phyloP scores from a whole-genome alignment of 2,329 filamentous ascomycete genomes.

The Pochonia chlamydosporia region DNA sequence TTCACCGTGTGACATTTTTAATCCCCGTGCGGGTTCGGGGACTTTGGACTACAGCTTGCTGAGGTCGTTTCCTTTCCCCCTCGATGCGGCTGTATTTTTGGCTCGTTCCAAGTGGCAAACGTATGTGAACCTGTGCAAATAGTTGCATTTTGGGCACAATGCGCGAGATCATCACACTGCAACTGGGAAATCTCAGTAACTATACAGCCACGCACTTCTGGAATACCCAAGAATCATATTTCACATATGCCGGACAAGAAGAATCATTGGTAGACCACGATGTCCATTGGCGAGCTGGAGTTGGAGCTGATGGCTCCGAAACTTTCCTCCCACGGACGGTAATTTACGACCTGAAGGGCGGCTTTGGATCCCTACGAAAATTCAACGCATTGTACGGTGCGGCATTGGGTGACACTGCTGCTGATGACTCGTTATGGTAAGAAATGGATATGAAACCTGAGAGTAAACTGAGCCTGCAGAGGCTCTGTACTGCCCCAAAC shows the following conservation, averaged over 20 bases:
- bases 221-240: slow-evolving; percentile 98
- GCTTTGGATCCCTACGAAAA: slow-evolving; percentile 82
- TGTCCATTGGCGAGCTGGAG: slow-evolving; percentile 79
- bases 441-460: not conserved
- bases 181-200: slow-evolving; percentile 89
- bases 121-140: too few relatives aligned
- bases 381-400: slow-evolving; percentile 82
- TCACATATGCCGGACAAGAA: slow-evolving; percentile 66
- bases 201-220: slow-evolving; percentile 95
- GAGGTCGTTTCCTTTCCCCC: too few relatives aligned
- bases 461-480: not conserved
- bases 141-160: slow-evolving; percentile 52
- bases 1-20: too few relatives aligned
- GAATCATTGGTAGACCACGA: slow-evolving; percentile 40
- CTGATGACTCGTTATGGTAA: slow-evolving; percentile 28
- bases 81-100: too few relatives aligned
- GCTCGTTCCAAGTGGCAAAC: too few relatives aligned
- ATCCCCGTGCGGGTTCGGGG: too few relatives aligned
- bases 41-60: too few relatives aligned
- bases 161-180: slow-evolving; percentile 92
- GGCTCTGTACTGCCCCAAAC: not conserved
- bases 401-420: slow-evolving; percentile 20
- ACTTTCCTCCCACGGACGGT: slow-evolving; percentile 89
- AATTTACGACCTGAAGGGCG: slow-evolving; percentile 92
- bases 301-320: slow-evolving; percentile 77